These are phyloP conservation scores for Priceomyces carsonii DNA, from an alignment of 805 yeast species.

Conservation along the genomic window DNA sequence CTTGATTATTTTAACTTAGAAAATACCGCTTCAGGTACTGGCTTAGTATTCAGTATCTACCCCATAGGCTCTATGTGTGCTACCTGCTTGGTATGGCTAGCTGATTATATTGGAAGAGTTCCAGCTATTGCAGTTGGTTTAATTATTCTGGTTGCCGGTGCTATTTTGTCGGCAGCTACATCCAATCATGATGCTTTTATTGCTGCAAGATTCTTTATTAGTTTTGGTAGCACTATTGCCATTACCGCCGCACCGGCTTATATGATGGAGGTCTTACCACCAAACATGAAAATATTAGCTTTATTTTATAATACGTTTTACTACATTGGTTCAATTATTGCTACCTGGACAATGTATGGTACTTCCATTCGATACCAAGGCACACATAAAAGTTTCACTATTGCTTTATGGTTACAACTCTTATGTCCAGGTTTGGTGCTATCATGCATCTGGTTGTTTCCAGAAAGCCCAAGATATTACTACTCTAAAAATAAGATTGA, in stretches of 20 bases:
- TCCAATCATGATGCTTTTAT: constrained; percentile 29
- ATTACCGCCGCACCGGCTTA: constrained; percentile 44
- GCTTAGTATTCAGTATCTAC: constrained; percentile 31
- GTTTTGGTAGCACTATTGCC: constrained; percentile 42
- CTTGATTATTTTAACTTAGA: constrained; percentile 10
- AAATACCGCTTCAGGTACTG: constrained; percentile 38
- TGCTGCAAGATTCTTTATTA: constrained; percentile 45
- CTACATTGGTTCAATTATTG: constrained; percentile 36
- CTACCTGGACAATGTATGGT: constrained; percentile 27
- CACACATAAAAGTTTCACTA: constrained; percentile 29
- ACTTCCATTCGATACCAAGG: constrained; percentile 40
- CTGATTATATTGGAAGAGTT: constrained; percentile 43
- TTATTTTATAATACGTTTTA: constrained; percentile 35
- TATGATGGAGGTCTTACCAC: constrained; percentile 48
- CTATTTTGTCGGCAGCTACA: constrained; percentile 29
- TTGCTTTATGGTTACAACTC: constrained; percentile 21
- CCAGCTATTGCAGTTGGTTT: constrained; percentile 22
- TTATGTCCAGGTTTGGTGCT: constrained; percentile 47
- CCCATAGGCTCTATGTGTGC: constrained; percentile 32
- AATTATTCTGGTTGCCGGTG: constrained; percentile 23
- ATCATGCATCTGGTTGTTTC: constrained; percentile 33
- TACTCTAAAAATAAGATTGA: constrained; percentile 30
- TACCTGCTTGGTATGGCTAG: constrained; percentile 21
- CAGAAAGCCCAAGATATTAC: constrained; percentile 51
- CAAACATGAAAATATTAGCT: constrained; percentile 34